Evolutionary conservation across 495 filamentous ascomycete species (phyloP), one percentile per base, ranked within the genome.

Genomic region (Parachaetomium inaequale): DNA sequence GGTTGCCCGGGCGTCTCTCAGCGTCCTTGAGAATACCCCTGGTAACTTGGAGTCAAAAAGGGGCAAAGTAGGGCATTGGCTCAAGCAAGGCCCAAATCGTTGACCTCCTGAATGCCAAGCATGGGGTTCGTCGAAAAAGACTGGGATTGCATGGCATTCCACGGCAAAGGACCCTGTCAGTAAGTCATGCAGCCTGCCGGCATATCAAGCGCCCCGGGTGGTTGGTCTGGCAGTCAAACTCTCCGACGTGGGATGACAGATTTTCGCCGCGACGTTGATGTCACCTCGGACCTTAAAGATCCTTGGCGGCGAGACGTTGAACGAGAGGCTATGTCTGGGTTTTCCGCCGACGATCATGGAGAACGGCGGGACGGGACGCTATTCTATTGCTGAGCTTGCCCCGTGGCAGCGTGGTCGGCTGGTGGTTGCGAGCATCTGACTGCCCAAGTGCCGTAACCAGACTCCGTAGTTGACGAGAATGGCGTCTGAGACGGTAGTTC

Each of bases 191-290:
- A 46, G 28, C 19, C 19, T 64, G 55, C 43, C 62, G 62, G 62
- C 47, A 62, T 50, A 63, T 51, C 34, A 55, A 54, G 43, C 31
- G 53, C 43, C 52, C 52, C 58, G 49, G 15, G 19, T 45, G 29
- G 26, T 47, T 46, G 46, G 51, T 60, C 64, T 64, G 47, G 51
- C 25, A 34, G 31, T 29, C 15, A 53, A 61, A 51, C 32, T 49
- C 55, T 64, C 53, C 46, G 40, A 26, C 46, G 43, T 36, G 57
- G 65, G 45, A 49, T 54, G 50, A 17, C 28, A 55, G 56, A 56
- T 55, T 67, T 67, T 67, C 17, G 61, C 65, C 65, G 65, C 21
- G 31, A 64, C 12, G n/a, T 40, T 53, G 50, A 63, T 50, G 43
- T 43, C 31, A 57, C 60, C 28, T 26, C 29, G 42, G 32, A 50